phyloP scores from a whole-genome alignment of 495 filamentous ascomycete genomes.

The Hyphodiscus hymeniophilus region DNA sequence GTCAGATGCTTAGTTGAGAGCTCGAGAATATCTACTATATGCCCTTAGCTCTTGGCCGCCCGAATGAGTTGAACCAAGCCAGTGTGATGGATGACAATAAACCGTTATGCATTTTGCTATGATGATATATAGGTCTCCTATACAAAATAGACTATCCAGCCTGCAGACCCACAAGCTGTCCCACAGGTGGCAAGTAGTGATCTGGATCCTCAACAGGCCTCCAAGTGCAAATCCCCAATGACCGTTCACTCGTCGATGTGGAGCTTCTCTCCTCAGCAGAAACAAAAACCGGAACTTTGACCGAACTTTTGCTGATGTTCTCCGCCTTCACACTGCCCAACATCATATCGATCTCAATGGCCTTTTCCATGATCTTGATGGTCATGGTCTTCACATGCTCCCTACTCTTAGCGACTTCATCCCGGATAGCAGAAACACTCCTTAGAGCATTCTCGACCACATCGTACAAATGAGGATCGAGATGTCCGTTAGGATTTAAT shows the following conservation, averaged over 20 bases:
- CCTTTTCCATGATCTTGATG: slow-evolving; percentile 19
- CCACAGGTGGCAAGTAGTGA: no score
- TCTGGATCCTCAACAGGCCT: no score
- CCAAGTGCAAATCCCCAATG: background rate
- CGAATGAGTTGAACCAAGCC: background rate
- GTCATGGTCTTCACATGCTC: slow-evolving; percentile 13
- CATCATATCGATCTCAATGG: slow-evolving; percentile 2
- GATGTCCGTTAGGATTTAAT: background rate
- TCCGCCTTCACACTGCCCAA: background rate
- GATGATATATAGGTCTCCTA: background rate
- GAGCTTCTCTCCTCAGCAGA: background rate
- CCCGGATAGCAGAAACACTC: slow-evolving; percentile 8
- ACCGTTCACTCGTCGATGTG: background rate
- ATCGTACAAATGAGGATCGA: slow-evolving; percentile 12
- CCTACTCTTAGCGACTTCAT: slow-evolving; percentile 9
- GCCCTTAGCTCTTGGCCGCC: background rate
- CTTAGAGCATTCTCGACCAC: background rate
- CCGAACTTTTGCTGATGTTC: background rate
- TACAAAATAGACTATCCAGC: no score
- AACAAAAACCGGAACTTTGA: no score
- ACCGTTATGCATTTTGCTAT: background rate
- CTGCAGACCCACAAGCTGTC: no score
- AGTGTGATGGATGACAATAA: background rate
- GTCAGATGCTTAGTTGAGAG: no score
- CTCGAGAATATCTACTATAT: background rate